Percentiles rank a stretch among this genome's conserved stretches.
These are phyloP conservation scores for Coniophora puteana DNA, from an alignment of 1,284 basidiomycete species.

Conservation along the genomic window DNA sequence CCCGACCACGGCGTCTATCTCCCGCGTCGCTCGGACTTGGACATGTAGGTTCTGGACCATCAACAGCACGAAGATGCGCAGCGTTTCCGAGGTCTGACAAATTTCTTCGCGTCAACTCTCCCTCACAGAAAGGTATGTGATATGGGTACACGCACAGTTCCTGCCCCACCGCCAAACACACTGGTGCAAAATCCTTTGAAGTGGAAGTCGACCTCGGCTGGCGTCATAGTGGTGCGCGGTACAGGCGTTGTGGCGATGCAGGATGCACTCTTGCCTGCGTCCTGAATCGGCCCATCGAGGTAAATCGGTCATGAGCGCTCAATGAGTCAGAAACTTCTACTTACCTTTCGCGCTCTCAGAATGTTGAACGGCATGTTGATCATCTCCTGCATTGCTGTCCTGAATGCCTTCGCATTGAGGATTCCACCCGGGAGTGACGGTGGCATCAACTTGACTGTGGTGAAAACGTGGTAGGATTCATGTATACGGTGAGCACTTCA, in stretches of 20 bases:
- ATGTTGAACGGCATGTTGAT: too few relatives aligned
- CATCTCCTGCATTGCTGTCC: too few relatives aligned
- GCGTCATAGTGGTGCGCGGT: too few relatives aligned
- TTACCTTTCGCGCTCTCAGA: too few relatives aligned
- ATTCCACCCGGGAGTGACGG: not conserved
- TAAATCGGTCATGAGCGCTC: too few relatives aligned
- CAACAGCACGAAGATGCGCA: slow-evolving; percentile 6
- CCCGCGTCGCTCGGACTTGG: slow-evolving; percentile 22
- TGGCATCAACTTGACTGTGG: not conserved
- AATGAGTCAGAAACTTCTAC: too few relatives aligned
- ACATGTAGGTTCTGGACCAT: slow-evolving; percentile 24
- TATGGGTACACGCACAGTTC: not conserved
- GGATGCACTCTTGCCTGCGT: too few relatives aligned
- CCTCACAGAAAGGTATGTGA: not conserved
- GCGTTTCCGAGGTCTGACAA: not conserved
- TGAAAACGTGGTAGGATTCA: not conserved
- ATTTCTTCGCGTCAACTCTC: not conserved
- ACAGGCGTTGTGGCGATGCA: too few relatives aligned
- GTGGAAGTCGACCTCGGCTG: too few relatives aligned
- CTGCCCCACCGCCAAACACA: not conserved
- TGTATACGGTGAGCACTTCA: not conserved
- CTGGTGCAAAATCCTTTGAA: too few relatives aligned
- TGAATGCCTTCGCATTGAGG: too few relatives aligned
- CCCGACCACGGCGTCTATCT: slow-evolving; percentile 26
- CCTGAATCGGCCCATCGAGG: too few relatives aligned